Evolutionary conservation across 148 eudicot genomes (phyloP).

Genomic region (Nepenthes gracilis): DNA sequence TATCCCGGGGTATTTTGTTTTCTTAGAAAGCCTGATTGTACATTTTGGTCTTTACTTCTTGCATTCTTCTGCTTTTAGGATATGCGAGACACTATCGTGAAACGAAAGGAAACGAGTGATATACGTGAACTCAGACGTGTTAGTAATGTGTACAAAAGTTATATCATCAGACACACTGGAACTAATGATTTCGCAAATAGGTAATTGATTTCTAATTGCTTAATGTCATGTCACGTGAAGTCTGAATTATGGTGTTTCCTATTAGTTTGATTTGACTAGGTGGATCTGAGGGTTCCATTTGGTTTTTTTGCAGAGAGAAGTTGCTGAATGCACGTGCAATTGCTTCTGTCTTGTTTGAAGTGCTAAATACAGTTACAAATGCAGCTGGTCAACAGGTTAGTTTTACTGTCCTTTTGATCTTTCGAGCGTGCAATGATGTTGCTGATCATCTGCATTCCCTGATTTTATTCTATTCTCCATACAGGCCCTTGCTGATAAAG

Average conservation of each 20-base stretch:
- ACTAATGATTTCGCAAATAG: constrained; percentile 54
- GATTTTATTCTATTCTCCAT: neutral
- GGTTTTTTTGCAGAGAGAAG: constrained; percentile 53
- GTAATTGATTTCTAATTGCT: constrained; percentile 19
- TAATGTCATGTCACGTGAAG: neutral
- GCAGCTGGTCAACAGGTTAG: constrained; percentile 83
- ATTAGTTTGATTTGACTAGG: constrained; percentile 9
- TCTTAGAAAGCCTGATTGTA: neutral
- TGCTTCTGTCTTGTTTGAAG: constrained; percentile 73
- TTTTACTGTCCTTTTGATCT: neutral
- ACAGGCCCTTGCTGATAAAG: constrained; percentile 72
- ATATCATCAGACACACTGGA: constrained; percentile 58
- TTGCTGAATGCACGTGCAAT: constrained; percentile 59
- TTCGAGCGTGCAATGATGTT: constrained; percentile 3
- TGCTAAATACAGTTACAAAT: constrained; percentile 48
- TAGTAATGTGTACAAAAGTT: constrained; percentile 49
- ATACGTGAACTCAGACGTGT: constrained; percentile 86
- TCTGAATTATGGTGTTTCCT: neutral
- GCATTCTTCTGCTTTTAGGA: constrained; percentile 32
- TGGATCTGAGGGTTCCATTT: constrained; percentile 14
- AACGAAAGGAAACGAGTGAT: constrained; percentile 76
- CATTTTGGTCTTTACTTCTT: neutral
- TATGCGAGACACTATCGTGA: constrained; percentile 50
- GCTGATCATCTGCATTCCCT: constrained; percentile 2
- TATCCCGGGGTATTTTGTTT: neutral